phyloP scores from a whole-genome alignment of 2,329 filamentous ascomycete genomes.

The Bipolaris victoriae region DNA sequence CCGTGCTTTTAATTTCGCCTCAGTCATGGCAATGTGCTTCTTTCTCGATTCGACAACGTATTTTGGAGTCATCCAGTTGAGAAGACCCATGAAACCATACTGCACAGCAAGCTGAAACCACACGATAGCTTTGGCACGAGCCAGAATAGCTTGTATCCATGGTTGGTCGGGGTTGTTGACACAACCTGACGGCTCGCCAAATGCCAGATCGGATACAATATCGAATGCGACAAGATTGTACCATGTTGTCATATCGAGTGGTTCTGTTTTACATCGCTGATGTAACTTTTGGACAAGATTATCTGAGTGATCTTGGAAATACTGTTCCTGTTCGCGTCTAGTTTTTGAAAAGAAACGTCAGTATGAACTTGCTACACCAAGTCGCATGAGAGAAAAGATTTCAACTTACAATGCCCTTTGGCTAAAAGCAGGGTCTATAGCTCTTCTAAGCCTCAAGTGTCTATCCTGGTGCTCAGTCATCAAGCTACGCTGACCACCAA shows the following conservation, averaged over 20 bases:
- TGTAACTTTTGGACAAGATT: slow-evolving; percentile 8
- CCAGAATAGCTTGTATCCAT: slow-evolving; percentile 12
- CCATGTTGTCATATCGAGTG: slow-evolving; percentile 13
- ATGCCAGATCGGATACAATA: slow-evolving; percentile 11
- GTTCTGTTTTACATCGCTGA: not conserved
- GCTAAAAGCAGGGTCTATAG: slow-evolving; percentile 15
- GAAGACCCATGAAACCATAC: slow-evolving; percentile 9
- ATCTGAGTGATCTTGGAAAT: slow-evolving; percentile 12
- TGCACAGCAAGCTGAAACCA: slow-evolving; percentile 16
- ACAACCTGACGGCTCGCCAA: slow-evolving; percentile 13
- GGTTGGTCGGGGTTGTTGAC: slow-evolving; percentile 14
- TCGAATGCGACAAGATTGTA: slow-evolving; percentile 12
- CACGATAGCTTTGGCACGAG: slow-evolving; percentile 13
- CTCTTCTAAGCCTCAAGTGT: slow-evolving; percentile 12
- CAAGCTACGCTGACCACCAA: slow-evolving; percentile 13
- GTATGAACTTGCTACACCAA: not conserved
- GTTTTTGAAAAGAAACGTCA: not conserved
- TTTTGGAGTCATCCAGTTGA: slow-evolving; percentile 9
- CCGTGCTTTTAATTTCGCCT: slow-evolving; percentile 10
- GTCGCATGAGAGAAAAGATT: rapidly evolving
- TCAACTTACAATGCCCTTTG: slow-evolving; percentile 11
- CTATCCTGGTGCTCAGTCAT: slow-evolving; percentile 15
- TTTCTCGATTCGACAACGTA: slow-evolving; percentile 14
- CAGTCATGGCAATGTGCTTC: slow-evolving; percentile 14
- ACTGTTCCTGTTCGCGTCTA: slow-evolving; percentile 11